These are phyloP conservation scores for Cadophora luteo-olivacea DNA, from an alignment of 2,329 filamentous ascomycete genomes.

Conservation along the genomic window DNA sequence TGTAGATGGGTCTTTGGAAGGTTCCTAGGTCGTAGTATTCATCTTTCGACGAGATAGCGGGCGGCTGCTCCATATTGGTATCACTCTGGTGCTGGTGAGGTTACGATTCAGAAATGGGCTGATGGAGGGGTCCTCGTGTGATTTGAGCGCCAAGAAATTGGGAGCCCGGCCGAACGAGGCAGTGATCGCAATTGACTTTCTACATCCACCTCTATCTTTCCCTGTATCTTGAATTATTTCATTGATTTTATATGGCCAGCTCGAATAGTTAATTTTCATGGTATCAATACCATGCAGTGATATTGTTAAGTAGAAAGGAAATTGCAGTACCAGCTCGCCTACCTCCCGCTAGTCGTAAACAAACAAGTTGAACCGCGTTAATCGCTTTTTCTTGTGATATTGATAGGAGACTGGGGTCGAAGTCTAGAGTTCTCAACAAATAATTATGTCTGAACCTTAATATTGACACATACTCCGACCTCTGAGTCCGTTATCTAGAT, in stretches of 20 bases:
- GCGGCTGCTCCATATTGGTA: not conserved
- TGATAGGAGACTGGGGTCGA: no score
- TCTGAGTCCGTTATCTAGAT: no score
- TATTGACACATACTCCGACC: not conserved
- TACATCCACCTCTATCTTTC: no score
- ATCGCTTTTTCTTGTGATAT: no score
- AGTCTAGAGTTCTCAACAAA: no score
- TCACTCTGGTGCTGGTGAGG: not conserved
- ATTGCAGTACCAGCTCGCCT: not conserved
- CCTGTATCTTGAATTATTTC: no score
- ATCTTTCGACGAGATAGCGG: not conserved
- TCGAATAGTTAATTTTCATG: no score
- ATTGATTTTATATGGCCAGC: no score
- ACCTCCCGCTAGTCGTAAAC: not conserved
- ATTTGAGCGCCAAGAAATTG: not conserved
- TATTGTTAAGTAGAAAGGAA: not conserved
- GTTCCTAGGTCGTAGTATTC: constrained; percentile 59
- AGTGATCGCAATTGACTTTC: no score
- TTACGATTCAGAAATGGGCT: not conserved
- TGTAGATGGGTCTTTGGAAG: constrained; percentile 61
- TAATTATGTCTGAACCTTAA: no score
- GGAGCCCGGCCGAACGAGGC: not conserved
- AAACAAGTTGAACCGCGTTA: not conserved
- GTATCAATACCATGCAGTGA: no score
- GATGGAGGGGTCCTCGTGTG: not conserved